phyloP scores from a whole-genome alignment of 257 asterid species.

The Solanum paucissectum region DNA sequence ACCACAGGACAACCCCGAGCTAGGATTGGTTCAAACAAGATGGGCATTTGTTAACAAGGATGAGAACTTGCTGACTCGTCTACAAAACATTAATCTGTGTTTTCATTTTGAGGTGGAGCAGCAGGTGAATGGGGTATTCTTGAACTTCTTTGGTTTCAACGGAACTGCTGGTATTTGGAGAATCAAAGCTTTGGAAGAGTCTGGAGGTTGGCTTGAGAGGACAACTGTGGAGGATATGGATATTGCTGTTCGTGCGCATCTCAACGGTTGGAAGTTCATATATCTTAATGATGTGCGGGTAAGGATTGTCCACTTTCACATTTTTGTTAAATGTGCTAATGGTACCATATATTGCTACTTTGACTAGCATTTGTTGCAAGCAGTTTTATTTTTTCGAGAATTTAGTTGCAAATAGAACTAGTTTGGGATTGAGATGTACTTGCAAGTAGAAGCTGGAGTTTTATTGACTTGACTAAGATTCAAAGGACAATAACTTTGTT shows the following conservation, averaged over 20 bases:
- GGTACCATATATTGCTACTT: neutral
- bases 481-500: neutral
- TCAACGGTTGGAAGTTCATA: slow-evolving; percentile 63
- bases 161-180: slow-evolving; percentile 81
- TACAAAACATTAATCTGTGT: slow-evolving; percentile 52
- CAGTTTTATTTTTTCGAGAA: neutral
- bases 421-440: neutral
- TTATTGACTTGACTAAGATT: neutral
- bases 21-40: slow-evolving; percentile 63
- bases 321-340: neutral
- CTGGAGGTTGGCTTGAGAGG: slow-evolving; percentile 77
- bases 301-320: neutral
- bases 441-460: neutral
- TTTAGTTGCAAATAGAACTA: neutral
- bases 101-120: slow-evolving; percentile 77
- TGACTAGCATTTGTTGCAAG: neutral
- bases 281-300: slow-evolving; percentile 64
- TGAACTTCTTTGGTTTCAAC: slow-evolving; percentile 67
- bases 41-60: slow-evolving; percentile 67
- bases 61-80: slow-evolving; percentile 61
- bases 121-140: slow-evolving; percentile 64
- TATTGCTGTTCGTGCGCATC: slow-evolving; percentile 62
- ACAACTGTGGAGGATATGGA: slow-evolving; percentile 73
- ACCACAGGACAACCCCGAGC: slow-evolving; percentile 46
- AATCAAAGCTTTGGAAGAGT: slow-evolving; percentile 57